Conservation (phyloP, 2,329 filamentous ascomycete species). For the Tympanopsis confertula region DNA sequence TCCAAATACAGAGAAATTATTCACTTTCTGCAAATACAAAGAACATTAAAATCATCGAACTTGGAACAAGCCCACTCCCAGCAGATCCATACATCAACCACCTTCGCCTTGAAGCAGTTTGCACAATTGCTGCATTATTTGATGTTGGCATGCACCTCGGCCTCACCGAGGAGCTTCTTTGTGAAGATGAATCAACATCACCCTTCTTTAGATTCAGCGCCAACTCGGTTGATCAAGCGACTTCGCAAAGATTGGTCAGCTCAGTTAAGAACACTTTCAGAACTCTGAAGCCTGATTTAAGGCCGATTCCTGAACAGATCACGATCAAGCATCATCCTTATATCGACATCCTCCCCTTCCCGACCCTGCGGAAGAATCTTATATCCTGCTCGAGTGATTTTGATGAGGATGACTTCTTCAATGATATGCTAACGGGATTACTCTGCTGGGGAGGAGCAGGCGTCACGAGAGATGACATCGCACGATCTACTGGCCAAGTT, state of each 20-base stretch:
- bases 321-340: constrained; percentile 9
- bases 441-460: constrained; percentile 11
- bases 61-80: constrained; percentile 4
- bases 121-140: constrained; percentile 10
- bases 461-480: constrained; percentile 5
- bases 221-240: constrained; percentile 1
- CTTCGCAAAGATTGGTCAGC: no score
- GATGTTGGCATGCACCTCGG: constrained; percentile 10
- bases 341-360: constrained; percentile 13
- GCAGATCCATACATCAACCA: constrained; percentile 13
- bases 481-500: constrained; percentile 4
- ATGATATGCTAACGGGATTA: constrained; percentile 11
- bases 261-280: constrained; percentile 10
- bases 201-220: constrained; percentile 11
- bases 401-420: constrained; percentile 10
- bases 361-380: constrained; percentile 10
- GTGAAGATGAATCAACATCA: constrained; percentile 11
- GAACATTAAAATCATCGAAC: constrained; percentile 4
- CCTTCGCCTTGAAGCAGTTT: constrained; percentile 13
- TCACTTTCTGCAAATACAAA: neutral
- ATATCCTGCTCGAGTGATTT: constrained; percentile 5
- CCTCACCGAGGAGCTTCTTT: constrained; percentile 11
- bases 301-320: constrained; percentile 11
- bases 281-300: constrained; percentile 11
- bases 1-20: constrained; percentile 4